Evolutionary conservation across 1,284 basidiomycete genomes (phyloP), one percentile per base, ranked within the genome.

Genomic region (Cryptococcus sp.): DNA sequence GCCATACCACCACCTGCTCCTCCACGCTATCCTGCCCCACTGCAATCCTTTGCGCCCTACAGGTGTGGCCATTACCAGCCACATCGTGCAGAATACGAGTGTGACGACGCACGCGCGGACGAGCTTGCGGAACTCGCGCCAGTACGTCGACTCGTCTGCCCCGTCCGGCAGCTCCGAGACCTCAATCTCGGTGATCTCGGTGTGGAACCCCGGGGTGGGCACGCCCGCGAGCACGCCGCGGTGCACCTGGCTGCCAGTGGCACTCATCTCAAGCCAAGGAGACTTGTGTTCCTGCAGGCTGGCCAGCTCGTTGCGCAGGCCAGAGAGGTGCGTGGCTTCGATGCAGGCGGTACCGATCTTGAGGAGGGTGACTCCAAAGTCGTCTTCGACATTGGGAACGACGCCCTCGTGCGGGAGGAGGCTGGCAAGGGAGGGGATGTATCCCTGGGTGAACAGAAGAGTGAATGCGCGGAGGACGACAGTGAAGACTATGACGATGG

Each of bases 291-390:
- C 50, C 35, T 71, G 56, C 20, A 75, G 56, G 0, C 61, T 47
- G 16, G 67, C 69, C 1, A 77, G 62, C 56, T 77, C 73, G 57
- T 77, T 77, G 5, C 69, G 65, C 16, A 77, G 59, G 12, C 75
- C 75, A 16, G 73, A 72, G 53, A 62, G 71, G 44, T 70, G 66
- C 2, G 73, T 73, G 3, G 71, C 64, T 48, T 72, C 69, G 60
- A 78, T 68, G 44, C 76, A 78, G 3, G 75, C 73, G 4, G 72
- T 70, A 9, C 74, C 73, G 9, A 76, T 64, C 59, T 72, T 73
- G 53, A 77, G 67, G 9, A 77, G 61, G 3, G 68, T 67, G 18
- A 78, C 66, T 28, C 72, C 71, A 42, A 74, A 74, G 42, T 78
- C 76, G 51, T 78, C 76, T 48, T 71, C 68, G 11, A 62, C 23